phyloP scores from a whole-genome alignment of 2,329 filamentous ascomycete genomes.

The Acrocalymma vagum region DNA sequence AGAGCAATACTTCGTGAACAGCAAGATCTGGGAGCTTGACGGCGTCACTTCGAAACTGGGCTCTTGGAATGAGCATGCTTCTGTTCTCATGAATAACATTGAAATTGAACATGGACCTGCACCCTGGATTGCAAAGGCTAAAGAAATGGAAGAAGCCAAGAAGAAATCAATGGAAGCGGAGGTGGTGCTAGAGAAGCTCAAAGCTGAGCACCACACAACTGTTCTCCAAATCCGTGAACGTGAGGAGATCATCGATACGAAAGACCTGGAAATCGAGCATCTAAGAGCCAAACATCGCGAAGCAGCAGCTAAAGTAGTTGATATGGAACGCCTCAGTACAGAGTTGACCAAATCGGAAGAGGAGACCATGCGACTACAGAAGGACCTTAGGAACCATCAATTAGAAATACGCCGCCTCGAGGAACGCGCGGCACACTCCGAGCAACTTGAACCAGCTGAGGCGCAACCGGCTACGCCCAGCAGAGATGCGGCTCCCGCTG shows the following conservation, averaged over 20 bases:
- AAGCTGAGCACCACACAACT: slow-evolving; percentile 81
- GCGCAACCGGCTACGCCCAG: slow-evolving; percentile 5
- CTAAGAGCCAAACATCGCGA: slow-evolving; percentile 70
- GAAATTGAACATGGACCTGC: slow-evolving; percentile 74
- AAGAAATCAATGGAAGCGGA: slow-evolving; percentile 82
- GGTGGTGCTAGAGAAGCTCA: slow-evolving; percentile 81
- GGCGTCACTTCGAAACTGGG: slow-evolving; percentile 40
- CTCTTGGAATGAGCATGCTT: slow-evolving; percentile 72
- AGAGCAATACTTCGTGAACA: slow-evolving; percentile 13
- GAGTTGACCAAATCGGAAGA: slow-evolving; percentile 27
- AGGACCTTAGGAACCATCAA: slow-evolving; percentile 23
- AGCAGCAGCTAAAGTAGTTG: slow-evolving; percentile 32
- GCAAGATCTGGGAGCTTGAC: slow-evolving; percentile 13
- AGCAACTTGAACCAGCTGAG: slow-evolving; percentile 11
- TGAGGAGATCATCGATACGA: slow-evolving; percentile 75
- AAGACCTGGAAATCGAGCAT: slow-evolving; percentile 82
- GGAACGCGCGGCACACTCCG: slow-evolving; percentile 17
- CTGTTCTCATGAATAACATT: slow-evolving; percentile 53
- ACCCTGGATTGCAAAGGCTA: slow-evolving; percentile 85
- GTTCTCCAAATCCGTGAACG: slow-evolving; percentile 73
- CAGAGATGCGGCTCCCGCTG: slow-evolving; percentile 11
- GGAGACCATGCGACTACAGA: slow-evolving; percentile 29
- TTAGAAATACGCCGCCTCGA: slow-evolving; percentile 26
- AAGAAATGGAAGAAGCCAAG: slow-evolving; percentile 84
- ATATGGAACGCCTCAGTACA: slow-evolving; percentile 25